Percentiles rank a stretch among this genome's conserved stretches.
Conservation (phyloP, 257 asterid genomes). For the Solanum okadae region DNA sequence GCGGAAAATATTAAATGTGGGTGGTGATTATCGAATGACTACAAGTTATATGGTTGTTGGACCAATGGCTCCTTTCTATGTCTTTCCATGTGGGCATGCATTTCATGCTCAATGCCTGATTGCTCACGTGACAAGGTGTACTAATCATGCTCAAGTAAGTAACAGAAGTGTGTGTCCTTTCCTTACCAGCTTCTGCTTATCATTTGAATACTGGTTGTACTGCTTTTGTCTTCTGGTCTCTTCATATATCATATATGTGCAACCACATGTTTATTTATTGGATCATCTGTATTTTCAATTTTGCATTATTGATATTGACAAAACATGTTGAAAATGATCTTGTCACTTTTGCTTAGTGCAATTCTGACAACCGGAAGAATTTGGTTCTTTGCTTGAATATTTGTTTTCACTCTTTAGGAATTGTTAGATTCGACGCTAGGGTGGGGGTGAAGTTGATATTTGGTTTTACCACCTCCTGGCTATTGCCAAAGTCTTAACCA, state of each 20-base stretch:
- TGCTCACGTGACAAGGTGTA: conserved; percentile 84
- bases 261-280: background rate
- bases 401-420: background rate
- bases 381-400: background rate
- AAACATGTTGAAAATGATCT: background rate
- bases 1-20: conserved; percentile 64
- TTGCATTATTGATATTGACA: background rate
- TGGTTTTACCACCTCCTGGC: background rate
- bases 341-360: background rate
- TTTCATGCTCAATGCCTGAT: conserved; percentile 90
- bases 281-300: background rate
- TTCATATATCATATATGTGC: background rate
- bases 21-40: conserved; percentile 56
- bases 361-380: background rate
- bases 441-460: background rate
- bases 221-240: background rate
- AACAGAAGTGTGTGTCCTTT: background rate
- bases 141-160: conserved; percentile 77
- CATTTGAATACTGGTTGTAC: background rate
- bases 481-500: background rate
- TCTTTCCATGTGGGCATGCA: conserved; percentile 95
- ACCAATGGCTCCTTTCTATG: conserved; percentile 92
- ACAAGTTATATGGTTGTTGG: conserved; percentile 69
- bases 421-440: background rate
- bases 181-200: conserved; percentile 2